These are phyloP conservation scores for Suillus sp. DNA, from an alignment of 768 basidiomycete species.

Conservation along the genomic window DNA sequence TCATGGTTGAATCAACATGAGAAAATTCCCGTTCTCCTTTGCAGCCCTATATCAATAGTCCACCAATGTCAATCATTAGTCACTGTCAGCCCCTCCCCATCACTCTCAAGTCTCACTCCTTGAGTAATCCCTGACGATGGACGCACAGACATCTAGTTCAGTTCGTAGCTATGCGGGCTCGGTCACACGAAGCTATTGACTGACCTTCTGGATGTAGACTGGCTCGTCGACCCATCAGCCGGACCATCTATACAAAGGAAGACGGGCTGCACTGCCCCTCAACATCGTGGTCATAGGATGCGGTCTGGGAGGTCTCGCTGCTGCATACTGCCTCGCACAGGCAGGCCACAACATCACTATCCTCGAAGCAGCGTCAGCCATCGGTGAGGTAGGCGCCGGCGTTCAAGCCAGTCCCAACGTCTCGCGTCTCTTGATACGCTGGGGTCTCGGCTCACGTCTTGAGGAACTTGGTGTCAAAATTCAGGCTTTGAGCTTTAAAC, in stretches of 20 bases:
- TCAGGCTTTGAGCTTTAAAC: slow-evolving; percentile 39
- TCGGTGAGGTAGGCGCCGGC: slow-evolving; percentile 53
- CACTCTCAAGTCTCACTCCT: not conserved
- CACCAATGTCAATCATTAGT: not conserved
- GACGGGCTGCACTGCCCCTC: slow-evolving; percentile 29
- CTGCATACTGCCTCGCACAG: slow-evolving; percentile 47
- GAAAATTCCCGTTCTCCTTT: not conserved
- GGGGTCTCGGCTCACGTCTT: slow-evolving; percentile 50
- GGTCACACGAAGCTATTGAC: not conserved
- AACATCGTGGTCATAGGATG: slow-evolving; percentile 50
- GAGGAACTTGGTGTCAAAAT: slow-evolving; percentile 42
- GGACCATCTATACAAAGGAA: slow-evolving; percentile 26
- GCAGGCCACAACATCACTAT: slow-evolving; percentile 53
- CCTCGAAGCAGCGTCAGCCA: slow-evolving; percentile 42
- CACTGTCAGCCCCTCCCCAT: not conserved
- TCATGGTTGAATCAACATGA: not conserved
- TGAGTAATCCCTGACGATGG: not conserved
- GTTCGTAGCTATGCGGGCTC: not conserved
- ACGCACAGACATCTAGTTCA: not conserved
- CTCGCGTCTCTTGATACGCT: slow-evolving; percentile 46
- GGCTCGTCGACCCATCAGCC: slow-evolving; percentile 5
- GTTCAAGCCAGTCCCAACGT: slow-evolving; percentile 51
- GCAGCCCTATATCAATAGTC: slow-evolving; percentile 5
- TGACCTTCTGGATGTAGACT: not conserved
- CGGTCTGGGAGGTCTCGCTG: slow-evolving; percentile 52